A percentile compares a stretch with the other conserved stretches of the same genome.
Evolutionary conservation across 2,329 filamentous ascomycete genomes (phyloP).

Genomic region (Exophiala mesophila): DNA sequence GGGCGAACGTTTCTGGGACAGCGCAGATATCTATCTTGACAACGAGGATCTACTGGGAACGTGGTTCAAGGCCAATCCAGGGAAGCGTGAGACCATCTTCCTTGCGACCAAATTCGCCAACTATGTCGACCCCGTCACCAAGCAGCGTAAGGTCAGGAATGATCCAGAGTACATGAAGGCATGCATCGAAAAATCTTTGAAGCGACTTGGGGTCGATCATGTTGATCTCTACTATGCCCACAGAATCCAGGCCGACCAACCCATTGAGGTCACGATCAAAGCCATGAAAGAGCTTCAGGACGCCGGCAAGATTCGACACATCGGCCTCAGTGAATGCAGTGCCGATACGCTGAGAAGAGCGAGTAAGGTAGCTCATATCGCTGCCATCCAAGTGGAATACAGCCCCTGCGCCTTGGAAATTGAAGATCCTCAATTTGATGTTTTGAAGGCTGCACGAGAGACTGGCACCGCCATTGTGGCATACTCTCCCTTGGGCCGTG

Average conservation of each 20-base stretch:
- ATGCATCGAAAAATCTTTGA: constrained; percentile 29
- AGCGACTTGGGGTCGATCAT: constrained; percentile 29
- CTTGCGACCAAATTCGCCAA: constrained; percentile 27
- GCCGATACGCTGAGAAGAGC: constrained; percentile 47
- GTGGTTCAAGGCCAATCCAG: constrained; percentile 27
- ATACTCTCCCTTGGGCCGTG: constrained; percentile 39
- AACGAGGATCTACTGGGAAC: constrained; percentile 32
- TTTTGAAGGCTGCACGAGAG: constrained; percentile 44
- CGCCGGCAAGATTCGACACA: constrained; percentile 48
- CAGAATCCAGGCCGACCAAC: constrained; percentile 35
- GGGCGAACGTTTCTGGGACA: constrained; percentile 33
- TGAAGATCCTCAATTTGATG: constrained; percentile 34
- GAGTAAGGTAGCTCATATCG: constrained; percentile 43
- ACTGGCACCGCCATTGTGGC: constrained; percentile 42
- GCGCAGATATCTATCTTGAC: constrained; percentile 32
- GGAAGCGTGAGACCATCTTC: constrained; percentile 26
- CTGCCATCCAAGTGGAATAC: constrained; percentile 50
- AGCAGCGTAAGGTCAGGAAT: constrained; percentile 16
- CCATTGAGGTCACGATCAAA: constrained; percentile 34
- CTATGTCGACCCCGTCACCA: constrained; percentile 24
- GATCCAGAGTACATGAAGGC: constrained; percentile 31
- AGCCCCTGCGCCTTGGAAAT: constrained; percentile 46
- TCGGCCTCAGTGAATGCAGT: constrained; percentile 46
- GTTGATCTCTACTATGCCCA: constrained; percentile 47
- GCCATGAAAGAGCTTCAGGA: constrained; percentile 41